Evolutionary conservation across 2,329 filamentous ascomycete species (phyloP).

Genomic region (Xylaria sp.): DNA sequence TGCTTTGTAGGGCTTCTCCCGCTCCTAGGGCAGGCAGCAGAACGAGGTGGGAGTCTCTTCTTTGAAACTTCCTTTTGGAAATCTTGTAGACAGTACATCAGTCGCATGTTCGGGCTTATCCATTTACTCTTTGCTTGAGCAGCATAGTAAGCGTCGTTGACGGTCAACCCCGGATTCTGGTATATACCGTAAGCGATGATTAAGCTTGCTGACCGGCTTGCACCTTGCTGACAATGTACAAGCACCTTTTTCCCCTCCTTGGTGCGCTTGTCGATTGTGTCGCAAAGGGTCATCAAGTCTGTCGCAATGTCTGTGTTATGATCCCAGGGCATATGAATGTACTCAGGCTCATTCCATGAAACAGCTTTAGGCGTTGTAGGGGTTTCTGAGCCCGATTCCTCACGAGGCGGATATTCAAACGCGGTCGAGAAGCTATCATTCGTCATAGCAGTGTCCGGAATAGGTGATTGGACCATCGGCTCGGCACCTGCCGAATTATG

Average conservation of each 20-base stretch:
- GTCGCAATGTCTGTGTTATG: slow-evolving; percentile 87
- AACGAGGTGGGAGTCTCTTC: slow-evolving; percentile 57
- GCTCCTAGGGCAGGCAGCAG: slow-evolving; percentile 60
- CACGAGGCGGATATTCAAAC: slow-evolving; percentile 64
- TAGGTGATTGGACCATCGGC: slow-evolving; percentile 56
- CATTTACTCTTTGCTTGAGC: slow-evolving; percentile 84
- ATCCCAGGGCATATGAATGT: slow-evolving; percentile 88
- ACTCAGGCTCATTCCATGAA: slow-evolving; percentile 70
- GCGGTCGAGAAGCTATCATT: slow-evolving; percentile 69
- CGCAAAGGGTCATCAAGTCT: slow-evolving; percentile 79
- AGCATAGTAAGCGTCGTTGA: slow-evolving; percentile 84
- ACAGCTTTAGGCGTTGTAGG: slow-evolving; percentile 69
- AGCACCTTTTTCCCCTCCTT: slow-evolving; percentile 80
- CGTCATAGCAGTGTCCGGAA: slow-evolving; percentile 67
- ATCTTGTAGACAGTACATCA: slow-evolving; percentile 89
- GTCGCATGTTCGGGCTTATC: slow-evolving; percentile 92
- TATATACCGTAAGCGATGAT: slow-evolving; percentile 89
- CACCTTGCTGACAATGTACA: slow-evolving; percentile 86
- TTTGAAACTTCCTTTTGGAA: slow-evolving; percentile 73
- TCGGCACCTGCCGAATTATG: slow-evolving; percentile 40
- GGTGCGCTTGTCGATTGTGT: slow-evolving; percentile 77
- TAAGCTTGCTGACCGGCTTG: slow-evolving; percentile 84
- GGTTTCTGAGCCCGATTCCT: slow-evolving; percentile 55
- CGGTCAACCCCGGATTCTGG: slow-evolving; percentile 77
- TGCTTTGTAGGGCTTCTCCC: slow-evolving; percentile 70